Evolutionary conservation across 805 yeast species (phyloP).

Genomic region (Deakozyma indianensis): DNA sequence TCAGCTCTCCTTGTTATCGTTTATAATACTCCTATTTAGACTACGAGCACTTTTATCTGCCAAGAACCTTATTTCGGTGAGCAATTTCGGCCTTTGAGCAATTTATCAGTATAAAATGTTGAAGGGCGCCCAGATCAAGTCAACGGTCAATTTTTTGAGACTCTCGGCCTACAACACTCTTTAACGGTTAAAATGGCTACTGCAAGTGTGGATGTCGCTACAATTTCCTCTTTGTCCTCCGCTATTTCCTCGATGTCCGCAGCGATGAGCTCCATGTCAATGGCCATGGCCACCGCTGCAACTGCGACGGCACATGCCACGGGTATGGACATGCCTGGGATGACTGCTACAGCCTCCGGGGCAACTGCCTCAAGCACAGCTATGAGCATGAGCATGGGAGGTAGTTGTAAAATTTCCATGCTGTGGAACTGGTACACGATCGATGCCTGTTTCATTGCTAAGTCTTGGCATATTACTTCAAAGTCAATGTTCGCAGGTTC

Average conservation of each 20-base stretch:
- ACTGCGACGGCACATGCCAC: slow-evolving; percentile 5
- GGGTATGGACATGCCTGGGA: not conserved
- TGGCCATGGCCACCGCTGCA: slow-evolving; percentile 7
- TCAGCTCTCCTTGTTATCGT: too few species aligned
- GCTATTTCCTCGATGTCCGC: slow-evolving; percentile 6
- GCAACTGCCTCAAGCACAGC: slow-evolving; percentile 3
- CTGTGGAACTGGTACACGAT: slow-evolving; percentile 64
- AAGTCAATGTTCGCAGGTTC: slow-evolving; percentile 58
- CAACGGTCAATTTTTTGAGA: too few species aligned
- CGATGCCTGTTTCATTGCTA: slow-evolving; percentile 49
- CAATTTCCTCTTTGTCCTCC: slow-evolving; percentile 1
- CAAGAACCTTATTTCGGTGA: too few species aligned
- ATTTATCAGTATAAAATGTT: too few species aligned
- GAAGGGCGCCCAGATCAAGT: too few species aligned
- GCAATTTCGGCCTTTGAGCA: too few species aligned
- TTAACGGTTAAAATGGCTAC: too few species aligned
- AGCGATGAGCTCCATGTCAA: slow-evolving; percentile 11
- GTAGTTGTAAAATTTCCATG: slow-evolving; percentile 31
- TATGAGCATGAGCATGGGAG: slow-evolving; percentile 7
- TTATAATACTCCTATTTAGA: too few species aligned
- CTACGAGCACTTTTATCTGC: too few species aligned
- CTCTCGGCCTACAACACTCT: too few species aligned
- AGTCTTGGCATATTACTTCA: slow-evolving; percentile 46
- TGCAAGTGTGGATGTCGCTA: too few species aligned
- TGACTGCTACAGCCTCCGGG: not conserved